phyloP scores from a whole-genome alignment of 2,329 filamentous ascomycete species.

The Talaromyces albobiverticillius region DNA sequence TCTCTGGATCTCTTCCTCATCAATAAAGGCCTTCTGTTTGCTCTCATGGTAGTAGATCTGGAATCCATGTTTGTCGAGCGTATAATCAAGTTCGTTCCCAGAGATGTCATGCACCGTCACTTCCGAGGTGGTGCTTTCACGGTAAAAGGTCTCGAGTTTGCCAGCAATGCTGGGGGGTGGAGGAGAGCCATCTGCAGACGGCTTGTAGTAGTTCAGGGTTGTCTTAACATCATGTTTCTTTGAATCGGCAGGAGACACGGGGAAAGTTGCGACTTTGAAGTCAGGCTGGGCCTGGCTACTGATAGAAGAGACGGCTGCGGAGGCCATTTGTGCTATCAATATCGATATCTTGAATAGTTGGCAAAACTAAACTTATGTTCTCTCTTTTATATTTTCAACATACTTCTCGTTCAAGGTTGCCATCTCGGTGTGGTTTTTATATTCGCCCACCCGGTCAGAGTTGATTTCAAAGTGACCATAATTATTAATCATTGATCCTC shows the following conservation, averaged over 20 bases:
- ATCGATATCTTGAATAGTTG: background rate
- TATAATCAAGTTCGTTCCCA: conserved; percentile 42
- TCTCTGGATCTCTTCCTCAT: conserved; percentile 39
- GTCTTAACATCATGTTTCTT: conserved; percentile 38
- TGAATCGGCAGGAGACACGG: conserved; percentile 18
- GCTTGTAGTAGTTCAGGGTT: conserved; percentile 48
- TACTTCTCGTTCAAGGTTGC: no score
- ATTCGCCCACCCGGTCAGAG: background rate
- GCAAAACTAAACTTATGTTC: no score
- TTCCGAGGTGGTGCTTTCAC: conserved; percentile 40
- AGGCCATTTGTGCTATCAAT: conserved; percentile 24
- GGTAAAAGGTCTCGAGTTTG: conserved; percentile 38
- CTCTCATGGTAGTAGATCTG: conserved; percentile 42
- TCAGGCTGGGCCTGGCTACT: conserved; percentile 11
- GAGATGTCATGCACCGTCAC: conserved; percentile 43
- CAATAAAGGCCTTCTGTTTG: conserved; percentile 36
- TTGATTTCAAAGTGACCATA: background rate
- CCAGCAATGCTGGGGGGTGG: conserved; percentile 37
- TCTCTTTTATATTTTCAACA: no score
- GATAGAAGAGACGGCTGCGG: conserved; percentile 27
- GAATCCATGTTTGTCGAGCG: conserved; percentile 47
- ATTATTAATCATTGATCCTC: conserved; percentile 28
- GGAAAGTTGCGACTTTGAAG: conserved; percentile 13
- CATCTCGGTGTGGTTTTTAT: no score
- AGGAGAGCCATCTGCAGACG: conserved; percentile 42